A percentile compares a stretch with the other conserved stretches of the same genome.
Conservation (phyloP, 768 basidiomycete species). For the Trametes meyenii region DNA sequence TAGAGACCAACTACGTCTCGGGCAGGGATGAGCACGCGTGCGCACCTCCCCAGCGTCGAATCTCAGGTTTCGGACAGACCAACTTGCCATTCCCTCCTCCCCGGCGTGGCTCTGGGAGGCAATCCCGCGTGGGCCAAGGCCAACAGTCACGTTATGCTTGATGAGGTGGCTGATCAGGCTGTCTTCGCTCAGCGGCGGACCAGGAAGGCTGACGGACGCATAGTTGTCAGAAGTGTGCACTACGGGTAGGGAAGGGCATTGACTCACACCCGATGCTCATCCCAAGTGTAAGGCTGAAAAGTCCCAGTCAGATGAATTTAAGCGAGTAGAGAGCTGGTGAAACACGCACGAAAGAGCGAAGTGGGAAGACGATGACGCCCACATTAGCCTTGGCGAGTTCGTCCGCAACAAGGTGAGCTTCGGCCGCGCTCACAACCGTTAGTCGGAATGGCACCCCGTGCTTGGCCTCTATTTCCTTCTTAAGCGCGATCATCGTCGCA, state of each 20-base stretch:
- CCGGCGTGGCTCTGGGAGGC: conserved; percentile 12
- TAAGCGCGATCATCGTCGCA: conserved; percentile 64
- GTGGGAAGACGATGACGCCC: conserved; percentile 68
- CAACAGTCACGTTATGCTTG: conserved; percentile 64
- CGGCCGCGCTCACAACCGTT: conserved; percentile 61
- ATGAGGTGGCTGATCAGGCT: conserved; percentile 56
- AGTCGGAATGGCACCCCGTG: conserved; percentile 34
- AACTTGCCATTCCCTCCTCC: conserved; percentile 25
- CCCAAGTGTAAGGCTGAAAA: conserved; percentile 57
- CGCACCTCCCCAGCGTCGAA: conserved; percentile 50
- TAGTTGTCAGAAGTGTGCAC: background rate
- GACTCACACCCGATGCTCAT: conserved; percentile 61
- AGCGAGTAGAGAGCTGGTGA: background rate
- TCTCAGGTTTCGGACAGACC: conserved; percentile 34
- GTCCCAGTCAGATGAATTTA: background rate
- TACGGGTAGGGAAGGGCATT: background rate
- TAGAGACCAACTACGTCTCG: too few relatives aligned
- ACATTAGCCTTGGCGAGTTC: conserved; percentile 64
- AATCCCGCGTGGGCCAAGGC: conserved; percentile 45
- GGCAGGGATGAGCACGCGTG: background rate
- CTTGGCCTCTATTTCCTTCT: conserved; percentile 50
- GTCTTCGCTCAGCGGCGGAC: conserved; percentile 64
- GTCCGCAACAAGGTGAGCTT: conserved; percentile 64
- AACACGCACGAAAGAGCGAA: conserved; percentile 51
- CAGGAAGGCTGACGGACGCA: conserved; percentile 51